phyloP scores from a whole-genome alignment of 116 monocot genomes.

The Posidonia oceanica region DNA sequence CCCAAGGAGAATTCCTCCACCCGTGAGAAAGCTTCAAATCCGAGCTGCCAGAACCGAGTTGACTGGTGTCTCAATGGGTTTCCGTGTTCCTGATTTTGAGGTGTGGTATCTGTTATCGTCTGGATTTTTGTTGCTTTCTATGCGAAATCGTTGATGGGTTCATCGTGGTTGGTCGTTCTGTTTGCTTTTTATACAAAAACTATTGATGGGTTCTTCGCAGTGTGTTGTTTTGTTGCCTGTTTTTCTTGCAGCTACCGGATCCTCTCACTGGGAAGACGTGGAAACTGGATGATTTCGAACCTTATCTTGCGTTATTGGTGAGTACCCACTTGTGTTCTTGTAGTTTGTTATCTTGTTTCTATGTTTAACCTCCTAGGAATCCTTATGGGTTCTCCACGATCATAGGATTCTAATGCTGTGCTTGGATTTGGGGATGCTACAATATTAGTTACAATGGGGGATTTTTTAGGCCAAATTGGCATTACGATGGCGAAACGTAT shows the following conservation, averaged over 20 bases:
- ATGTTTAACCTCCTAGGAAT: too few species aligned
- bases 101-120: constrained; percentile 6
- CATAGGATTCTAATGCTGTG: too few species aligned
- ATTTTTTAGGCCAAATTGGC: too few species aligned
- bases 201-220: neutral
- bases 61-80: constrained; percentile 33
- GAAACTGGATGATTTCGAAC: constrained; percentile 83
- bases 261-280: constrained; percentile 74
- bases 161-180: neutral
- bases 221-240: neutral
- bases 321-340: neutral
- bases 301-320: constrained; percentile 75
- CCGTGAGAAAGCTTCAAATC: constrained; percentile 17
- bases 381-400: too few species aligned
- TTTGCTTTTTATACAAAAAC: neutral
- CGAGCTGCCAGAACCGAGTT: constrained; percentile 65
- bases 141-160: neutral
- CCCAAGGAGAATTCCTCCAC: neutral
- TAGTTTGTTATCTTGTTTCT: too few species aligned
- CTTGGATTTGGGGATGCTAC: too few species aligned
- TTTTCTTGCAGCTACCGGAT: constrained; percentile 68
- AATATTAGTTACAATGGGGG: too few species aligned
- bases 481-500: too few species aligned
- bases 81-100: constrained; percentile 77
- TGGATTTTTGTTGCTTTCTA: neutral